These are phyloP conservation scores for Zygnema circumcarinatum DNA, from an alignment of 139 green algal genomes.

Conservation along the genomic window DNA sequence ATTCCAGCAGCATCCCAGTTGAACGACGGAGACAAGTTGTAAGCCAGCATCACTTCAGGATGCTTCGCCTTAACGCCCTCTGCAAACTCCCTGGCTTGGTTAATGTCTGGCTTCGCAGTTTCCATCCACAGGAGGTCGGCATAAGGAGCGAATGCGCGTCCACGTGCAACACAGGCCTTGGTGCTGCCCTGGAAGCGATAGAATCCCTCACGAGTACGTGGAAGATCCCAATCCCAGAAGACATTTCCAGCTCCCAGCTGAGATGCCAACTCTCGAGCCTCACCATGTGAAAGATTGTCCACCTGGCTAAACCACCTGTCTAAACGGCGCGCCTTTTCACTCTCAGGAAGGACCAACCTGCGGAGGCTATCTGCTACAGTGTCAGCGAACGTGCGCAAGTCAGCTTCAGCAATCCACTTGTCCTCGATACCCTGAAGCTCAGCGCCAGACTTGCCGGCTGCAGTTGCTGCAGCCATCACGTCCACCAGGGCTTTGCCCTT, in stretches of 20 bases:
- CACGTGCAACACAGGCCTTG: conserved; percentile 80
- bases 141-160: conserved; percentile 84
- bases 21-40: conserved; percentile 93
- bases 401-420: conserved; percentile 35
- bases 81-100: conserved; percentile 74
- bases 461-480: conserved; percentile 38
- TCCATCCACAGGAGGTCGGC: conserved; percentile 91
- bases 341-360: conserved; percentile 34
- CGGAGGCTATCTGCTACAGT: conserved; percentile 48
- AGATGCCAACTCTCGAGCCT: conserved; percentile 30
- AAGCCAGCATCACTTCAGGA: conserved; percentile 87
- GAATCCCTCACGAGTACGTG: conserved; percentile 85
- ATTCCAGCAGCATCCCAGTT: conserved; percentile 80
- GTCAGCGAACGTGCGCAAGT: conserved; percentile 32
- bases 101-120: conserved; percentile 81
- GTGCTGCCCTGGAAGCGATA: conserved; percentile 77
- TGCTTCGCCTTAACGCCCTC: conserved; percentile 81
- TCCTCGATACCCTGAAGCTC: conserved; percentile 58
- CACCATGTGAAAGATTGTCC: conserved; percentile 16
- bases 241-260: conserved; percentile 38
- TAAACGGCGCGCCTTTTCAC: conserved; percentile 35
- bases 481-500: conserved; percentile 35
- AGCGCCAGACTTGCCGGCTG: conserved; percentile 40
- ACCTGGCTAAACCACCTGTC: conserved; percentile 45
- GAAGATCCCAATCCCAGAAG: conserved; percentile 56